Evolutionary conservation across 495 filamentous ascomycete species (phyloP).

Genomic region (Halenospora varia): DNA sequence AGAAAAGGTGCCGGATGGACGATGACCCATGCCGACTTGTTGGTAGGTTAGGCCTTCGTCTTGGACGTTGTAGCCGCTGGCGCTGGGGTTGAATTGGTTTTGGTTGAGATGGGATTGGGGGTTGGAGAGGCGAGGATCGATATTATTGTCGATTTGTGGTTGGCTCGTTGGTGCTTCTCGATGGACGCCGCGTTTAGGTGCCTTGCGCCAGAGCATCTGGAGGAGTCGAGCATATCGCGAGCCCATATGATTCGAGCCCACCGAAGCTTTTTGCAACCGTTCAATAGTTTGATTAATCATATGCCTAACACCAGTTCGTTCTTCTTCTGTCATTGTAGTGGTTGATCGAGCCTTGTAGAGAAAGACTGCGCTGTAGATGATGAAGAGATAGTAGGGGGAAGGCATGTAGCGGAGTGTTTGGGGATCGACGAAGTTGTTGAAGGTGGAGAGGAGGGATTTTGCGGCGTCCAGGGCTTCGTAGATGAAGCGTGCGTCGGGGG

Average conservation of each 20-base stretch:
- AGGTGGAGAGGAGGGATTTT: conserved; percentile 51
- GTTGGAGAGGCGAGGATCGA: neutral
- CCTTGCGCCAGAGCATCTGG: conserved; percentile 25
- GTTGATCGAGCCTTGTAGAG: conserved; percentile 27
- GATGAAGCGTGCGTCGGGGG: conserved; percentile 59
- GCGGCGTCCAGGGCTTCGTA: conserved; percentile 62
- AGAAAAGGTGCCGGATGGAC: conserved; percentile 13
- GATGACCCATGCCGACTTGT: no score
- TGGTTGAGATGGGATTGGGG: conserved; percentile 1
- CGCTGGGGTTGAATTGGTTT: neutral
- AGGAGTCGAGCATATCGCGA: conserved; percentile 23
- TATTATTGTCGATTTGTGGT: neutral
- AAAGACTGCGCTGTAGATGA: conserved; percentile 32
- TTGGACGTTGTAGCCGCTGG: no score
- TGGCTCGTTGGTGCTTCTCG: neutral
- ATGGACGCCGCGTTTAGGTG: conserved; percentile 9
- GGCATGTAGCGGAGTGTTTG: conserved; percentile 57
- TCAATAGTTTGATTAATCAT: conserved; percentile 26
- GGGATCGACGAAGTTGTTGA: conserved; percentile 51
- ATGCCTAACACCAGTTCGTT: conserved; percentile 17
- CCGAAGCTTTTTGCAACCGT: conserved; percentile 21
- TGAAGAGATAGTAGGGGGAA: conserved; percentile 53
- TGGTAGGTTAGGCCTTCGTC: no score
- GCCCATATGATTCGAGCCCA: conserved; percentile 25
- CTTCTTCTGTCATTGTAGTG: conserved; percentile 27